Base-by-base conservation (phyloP, 768 basidiomycete genomes). In the Trametes meyenii region DNA sequence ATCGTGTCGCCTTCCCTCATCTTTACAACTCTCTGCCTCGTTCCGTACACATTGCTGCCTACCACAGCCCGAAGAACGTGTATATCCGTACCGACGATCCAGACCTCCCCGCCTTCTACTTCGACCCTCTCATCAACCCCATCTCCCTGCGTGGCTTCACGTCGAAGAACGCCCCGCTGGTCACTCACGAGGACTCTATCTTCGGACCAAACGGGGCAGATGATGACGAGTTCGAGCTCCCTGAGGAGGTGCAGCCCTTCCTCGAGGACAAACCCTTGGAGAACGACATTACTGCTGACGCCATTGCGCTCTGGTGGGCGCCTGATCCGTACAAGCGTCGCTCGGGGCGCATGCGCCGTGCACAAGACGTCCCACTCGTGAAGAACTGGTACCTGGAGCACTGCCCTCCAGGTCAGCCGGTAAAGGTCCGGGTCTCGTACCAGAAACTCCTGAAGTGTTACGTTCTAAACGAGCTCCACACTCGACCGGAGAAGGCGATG, bases 331-430 rank as follows among this genome's bases (percentile, higher is more conserved):
- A 98, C 73, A 90, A 86, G 69, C 86, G 93, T 55, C 87, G 97
- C 42, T 94, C 92, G 26, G 97, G 97, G 0, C 84, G 89, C 44
- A 98, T 90, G 83, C 85, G 96, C 58, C 84, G 97, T 60, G 95
- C 96, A 0, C 95, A 98, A 74, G 97, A 99, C 72, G 75, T 99
- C 1, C 95, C 96, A 2, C 81, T 98, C 54, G 92, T 98, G 67
- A 98, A 99, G 81, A 92, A 93, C 69, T 99, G 96, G 93, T 99
- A 98, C 71, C 81, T 98, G 29, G 97, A 99, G 73, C 97, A 99
- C 72, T 98, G 96, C 71, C 97, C 97, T 35, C 94, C 96, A 0
- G 89, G 88, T 45, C 95, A 97, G 71, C 86, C 96, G 0, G 96
- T 98, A 72, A 99, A 99, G 83, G 93, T 98, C 69, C 89, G 97